A percentile compares a stretch with the other conserved stretches of the same genome.
phyloP scores from a whole-genome alignment of 2,329 filamentous ascomycete species.

The Trichoderma oligosporum region DNA sequence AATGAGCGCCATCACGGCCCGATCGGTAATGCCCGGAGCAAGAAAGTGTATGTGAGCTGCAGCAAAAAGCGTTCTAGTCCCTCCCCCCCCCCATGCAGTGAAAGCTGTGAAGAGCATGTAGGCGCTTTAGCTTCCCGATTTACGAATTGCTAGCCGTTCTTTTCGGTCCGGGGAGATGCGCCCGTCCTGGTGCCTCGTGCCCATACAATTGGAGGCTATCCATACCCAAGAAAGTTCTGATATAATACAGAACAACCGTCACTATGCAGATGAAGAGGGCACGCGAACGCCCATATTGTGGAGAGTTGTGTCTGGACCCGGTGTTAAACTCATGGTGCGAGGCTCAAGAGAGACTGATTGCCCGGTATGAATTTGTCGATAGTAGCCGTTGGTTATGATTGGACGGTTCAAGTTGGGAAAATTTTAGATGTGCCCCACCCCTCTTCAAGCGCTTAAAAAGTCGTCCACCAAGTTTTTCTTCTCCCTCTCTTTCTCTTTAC shows the following conservation, averaged over 20 bases:
- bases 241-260: not conserved
- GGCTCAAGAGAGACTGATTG: not conserved
- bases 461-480: slow-evolving; percentile 3
- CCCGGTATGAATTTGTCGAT: too few relatives aligned
- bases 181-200: slow-evolving; percentile 7
- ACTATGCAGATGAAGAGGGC: not conserved
- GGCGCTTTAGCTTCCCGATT: not conserved
- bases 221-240: not conserved
- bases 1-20: slow-evolving; percentile 18
- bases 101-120: not conserved
- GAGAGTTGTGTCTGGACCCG: not conserved
- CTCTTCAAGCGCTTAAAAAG: too few relatives aligned
- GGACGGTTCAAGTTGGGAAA: too few relatives aligned
- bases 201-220: not conserved
- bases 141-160: not conserved
- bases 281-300: slow-evolving; percentile 13
- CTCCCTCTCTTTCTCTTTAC: not conserved
- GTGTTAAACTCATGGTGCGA: not conserved
- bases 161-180: not conserved
- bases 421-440: too few relatives aligned
- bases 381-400: too few relatives aligned
- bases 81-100: slow-evolving; percentile 5
- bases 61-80: too few relatives aligned
- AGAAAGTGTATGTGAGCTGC: slow-evolving; percentile 10
- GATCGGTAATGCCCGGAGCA: slow-evolving; percentile 13